Percentiles rank a stretch among this genome's conserved stretches.
Evolutionary conservation across 805 yeast genomes (phyloP).

Genomic region (Lipomyces orientalis): DNA sequence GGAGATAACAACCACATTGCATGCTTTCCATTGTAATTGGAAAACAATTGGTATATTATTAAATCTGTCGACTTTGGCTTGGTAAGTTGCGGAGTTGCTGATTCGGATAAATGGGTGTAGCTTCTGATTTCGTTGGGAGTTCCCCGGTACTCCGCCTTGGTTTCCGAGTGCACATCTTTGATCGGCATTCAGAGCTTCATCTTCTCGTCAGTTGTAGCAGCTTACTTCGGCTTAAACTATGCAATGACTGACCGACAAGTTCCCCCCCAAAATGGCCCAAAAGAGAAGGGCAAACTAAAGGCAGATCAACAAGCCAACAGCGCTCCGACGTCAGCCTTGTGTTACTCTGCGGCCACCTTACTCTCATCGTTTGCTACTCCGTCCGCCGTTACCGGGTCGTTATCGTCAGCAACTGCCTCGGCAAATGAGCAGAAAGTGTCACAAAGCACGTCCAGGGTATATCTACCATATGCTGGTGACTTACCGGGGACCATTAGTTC

Average conservation of each 20-base stretch:
- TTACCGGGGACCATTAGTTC: background rate
- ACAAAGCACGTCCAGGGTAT: background rate
- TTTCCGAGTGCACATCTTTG: too few relatives aligned
- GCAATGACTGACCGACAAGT: background rate
- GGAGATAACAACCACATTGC: too few relatives aligned
- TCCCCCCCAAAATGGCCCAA: background rate
- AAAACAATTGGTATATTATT: too few relatives aligned
- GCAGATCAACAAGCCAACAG: background rate
- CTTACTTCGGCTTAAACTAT: background rate
- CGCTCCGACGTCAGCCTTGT: conserved; percentile 9
- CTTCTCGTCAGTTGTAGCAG: background rate
- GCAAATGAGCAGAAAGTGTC: conserved; percentile 13
- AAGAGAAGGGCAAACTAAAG: conserved; percentile 15
- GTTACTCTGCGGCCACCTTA: conserved; percentile 19
- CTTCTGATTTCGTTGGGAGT: too few relatives aligned
- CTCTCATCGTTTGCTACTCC: conserved; percentile 26
- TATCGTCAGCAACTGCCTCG: conserved; percentile 10
- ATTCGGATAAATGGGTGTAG: too few relatives aligned
- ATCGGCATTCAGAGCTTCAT: too few relatives aligned
- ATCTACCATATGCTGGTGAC: background rate
- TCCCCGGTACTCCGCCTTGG: too few relatives aligned
- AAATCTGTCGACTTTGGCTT: too few relatives aligned
- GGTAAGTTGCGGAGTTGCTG: too few relatives aligned
- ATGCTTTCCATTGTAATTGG: too few relatives aligned
- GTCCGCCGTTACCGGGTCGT: conserved; percentile 7